Evolutionary conservation across 768 basidiomycete species (phyloP), one percentile per base, ranked within the genome.

Genomic region (Russula virescens): DNA sequence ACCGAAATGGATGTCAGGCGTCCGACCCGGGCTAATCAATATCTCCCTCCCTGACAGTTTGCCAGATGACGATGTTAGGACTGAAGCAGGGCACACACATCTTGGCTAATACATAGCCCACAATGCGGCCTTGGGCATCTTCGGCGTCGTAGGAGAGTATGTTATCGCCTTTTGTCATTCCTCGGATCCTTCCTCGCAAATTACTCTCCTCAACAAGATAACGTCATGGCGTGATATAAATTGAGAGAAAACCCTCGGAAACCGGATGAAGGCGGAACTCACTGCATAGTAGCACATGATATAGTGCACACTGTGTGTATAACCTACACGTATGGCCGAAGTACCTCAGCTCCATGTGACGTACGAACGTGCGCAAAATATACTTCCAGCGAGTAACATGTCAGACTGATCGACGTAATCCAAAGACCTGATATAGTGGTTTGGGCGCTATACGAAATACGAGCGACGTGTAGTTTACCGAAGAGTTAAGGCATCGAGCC

Each of bases 1-100:
- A 98, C 95, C 0, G 94, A 96, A 70, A 98, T 98, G 5, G 95
- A 97, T 16, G 94, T 98, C 70, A 98, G 91, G 70, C 98, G 95
- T 0, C 95, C 95, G 66, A n/a, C n/a, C 94, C 89, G 0, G 83
- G 78, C 25, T 84, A 81, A 25, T 81, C 75, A 14, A 77, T 72
- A 14, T 83, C 84, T 60, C 81, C 81, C 63, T 91, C 89, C 85
- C 88, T 90, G 43, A 68, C 25, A 34, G 64, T 26, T 10, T 19
- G 18, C 16, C 53, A 65, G n/a, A n/a, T n/a, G n/a, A n/a, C n/a
- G 8, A 43, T 8, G 21, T 34, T 59, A 23, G 46, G 28, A 46
- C 13, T 19, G 1, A 21, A 11, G 7, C 2, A 25, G 19, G 5
- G 46, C 31, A 76, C 83, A 50, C 65, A 96, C 94, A 97, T 96